Evolutionary conservation across 2,329 filamentous ascomycete genomes (phyloP).

Genomic region (Raffaelea ambrosiae): DNA sequence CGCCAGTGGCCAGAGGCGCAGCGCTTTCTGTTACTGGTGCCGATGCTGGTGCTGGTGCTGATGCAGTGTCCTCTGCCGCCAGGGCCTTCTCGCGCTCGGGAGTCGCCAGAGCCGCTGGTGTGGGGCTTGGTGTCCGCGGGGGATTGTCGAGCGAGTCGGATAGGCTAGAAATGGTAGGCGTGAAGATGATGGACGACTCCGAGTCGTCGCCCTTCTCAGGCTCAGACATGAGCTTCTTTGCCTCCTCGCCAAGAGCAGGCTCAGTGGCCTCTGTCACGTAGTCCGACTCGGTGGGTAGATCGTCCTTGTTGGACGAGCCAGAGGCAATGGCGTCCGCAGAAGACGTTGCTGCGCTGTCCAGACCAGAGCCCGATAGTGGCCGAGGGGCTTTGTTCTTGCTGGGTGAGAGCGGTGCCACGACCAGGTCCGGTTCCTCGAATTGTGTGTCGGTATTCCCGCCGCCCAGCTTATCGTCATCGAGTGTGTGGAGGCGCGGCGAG

Average conservation of each 20-base stretch:
- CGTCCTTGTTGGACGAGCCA: constrained; percentile 7
- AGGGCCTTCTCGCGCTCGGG: no score
- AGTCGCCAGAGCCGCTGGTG: background rate
- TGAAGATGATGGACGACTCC: constrained; percentile 18
- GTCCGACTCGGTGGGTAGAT: constrained; percentile 9
- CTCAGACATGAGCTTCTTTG: constrained; percentile 8
- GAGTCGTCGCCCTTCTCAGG: constrained; percentile 17
- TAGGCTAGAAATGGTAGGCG: constrained; percentile 14
- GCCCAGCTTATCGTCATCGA: constrained; percentile 46
- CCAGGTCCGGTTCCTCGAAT: constrained; percentile 47
- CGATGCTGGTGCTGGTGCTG: no score
- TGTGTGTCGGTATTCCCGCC: constrained; percentile 23
- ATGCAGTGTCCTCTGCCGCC: no score
- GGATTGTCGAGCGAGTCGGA: constrained; percentile 6
- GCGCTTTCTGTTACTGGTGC: background rate
- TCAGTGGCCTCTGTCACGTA: constrained; percentile 14
- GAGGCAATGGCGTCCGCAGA: background rate
- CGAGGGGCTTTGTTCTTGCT: constrained; percentile 24
- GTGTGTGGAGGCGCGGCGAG: constrained; percentile 55
- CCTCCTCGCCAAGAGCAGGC: constrained; percentile 10
- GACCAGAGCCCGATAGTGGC: no score
- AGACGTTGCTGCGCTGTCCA: no score
- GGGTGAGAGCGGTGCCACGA: constrained; percentile 51
- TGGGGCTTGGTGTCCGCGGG: background rate
- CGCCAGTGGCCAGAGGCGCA: background rate